phyloP scores from a whole-genome alignment of 2,329 filamentous ascomycete genomes.

The Pleomassaria siparia region DNA sequence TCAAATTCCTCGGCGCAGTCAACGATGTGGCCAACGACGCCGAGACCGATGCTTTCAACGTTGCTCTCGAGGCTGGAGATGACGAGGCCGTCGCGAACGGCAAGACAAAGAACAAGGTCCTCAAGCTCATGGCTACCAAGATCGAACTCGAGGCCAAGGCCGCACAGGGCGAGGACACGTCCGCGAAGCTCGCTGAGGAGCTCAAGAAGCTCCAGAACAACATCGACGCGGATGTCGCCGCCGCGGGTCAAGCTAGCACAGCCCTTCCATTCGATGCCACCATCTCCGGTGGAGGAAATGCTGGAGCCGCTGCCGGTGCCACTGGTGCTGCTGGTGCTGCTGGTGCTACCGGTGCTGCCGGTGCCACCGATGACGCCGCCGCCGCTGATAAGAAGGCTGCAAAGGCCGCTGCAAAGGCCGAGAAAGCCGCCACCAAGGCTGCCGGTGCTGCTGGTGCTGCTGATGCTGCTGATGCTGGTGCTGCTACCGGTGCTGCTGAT shows the following conservation, averaged over 20 bases:
- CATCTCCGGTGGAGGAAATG: slow-evolving; percentile 23
- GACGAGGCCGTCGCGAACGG: slow-evolving; percentile 51
- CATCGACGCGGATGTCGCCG: slow-evolving; percentile 51
- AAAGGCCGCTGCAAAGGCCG: not conserved
- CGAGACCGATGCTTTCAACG: slow-evolving; percentile 58
- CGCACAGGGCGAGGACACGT: slow-evolving; percentile 54
- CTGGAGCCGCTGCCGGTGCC: not conserved
- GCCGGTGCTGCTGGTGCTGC: not conserved
- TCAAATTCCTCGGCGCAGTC: slow-evolving; percentile 55
- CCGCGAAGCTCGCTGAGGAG: slow-evolving; percentile 50
- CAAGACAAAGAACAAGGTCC: slow-evolving; percentile 64
- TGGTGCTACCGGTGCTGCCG: not conserved
- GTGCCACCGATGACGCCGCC: not conserved
- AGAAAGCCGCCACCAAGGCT: too few relatives aligned
- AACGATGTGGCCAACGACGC: slow-evolving; percentile 57
- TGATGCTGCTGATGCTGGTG: not conserved
- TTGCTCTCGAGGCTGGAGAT: slow-evolving; percentile 51
- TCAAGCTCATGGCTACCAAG: slow-evolving; percentile 59
- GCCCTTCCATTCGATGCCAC: slow-evolving; percentile 31
- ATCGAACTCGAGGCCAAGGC: slow-evolving; percentile 55
- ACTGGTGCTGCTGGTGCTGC: not conserved
- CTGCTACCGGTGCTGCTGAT: not conserved
- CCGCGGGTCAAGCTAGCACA: slow-evolving; percentile 50
- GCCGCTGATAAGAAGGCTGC: not conserved
- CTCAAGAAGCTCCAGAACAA: slow-evolving; percentile 58